These are phyloP conservation scores for Sarcomyxa edulis DNA, from an alignment of 768 basidiomycete species.

Conservation along the genomic window DNA sequence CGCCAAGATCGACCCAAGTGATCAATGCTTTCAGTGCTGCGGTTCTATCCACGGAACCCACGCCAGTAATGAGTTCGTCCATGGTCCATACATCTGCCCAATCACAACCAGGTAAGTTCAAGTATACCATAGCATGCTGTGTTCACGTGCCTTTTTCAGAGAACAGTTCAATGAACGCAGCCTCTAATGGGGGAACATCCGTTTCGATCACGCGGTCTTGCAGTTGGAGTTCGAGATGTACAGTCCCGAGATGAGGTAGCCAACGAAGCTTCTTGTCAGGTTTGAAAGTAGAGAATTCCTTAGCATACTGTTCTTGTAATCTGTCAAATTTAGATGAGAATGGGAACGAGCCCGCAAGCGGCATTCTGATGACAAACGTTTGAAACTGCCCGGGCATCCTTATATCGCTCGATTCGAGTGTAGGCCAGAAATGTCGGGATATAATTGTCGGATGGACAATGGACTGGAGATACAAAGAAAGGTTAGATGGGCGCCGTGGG, in stretches of 20 bases:
- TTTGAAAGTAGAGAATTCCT: slow-evolving; percentile 77
- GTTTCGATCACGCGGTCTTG: slow-evolving; percentile 72
- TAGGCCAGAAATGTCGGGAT: slow-evolving; percentile 94
- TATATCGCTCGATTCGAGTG: slow-evolving; percentile 67
- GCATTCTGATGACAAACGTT: slow-evolving; percentile 33
- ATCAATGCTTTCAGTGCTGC: slow-evolving; percentile 68
- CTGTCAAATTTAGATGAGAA: slow-evolving; percentile 28
- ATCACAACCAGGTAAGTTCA: too few relatives aligned
- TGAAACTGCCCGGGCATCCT: slow-evolving; percentile 84
- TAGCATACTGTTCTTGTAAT: slow-evolving; percentile 70
- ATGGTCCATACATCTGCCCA: slow-evolving; percentile 61
- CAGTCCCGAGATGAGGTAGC: slow-evolving; percentile 85
- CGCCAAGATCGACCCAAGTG: slow-evolving; percentile 81
- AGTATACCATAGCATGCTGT: not conserved
- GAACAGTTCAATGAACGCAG: slow-evolving; percentile 86
- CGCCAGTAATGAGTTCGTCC: slow-evolving; percentile 56
- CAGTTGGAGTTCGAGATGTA: slow-evolving; percentile 75
- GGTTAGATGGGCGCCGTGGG: not conserved
- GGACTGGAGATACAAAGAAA: slow-evolving; percentile 34
- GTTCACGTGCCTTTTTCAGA: slow-evolving; percentile 49
- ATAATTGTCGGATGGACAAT: slow-evolving; percentile 86
- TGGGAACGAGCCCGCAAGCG: not conserved
- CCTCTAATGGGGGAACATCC: slow-evolving; percentile 84
- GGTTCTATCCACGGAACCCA: slow-evolving; percentile 61
- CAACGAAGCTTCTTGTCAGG: slow-evolving; percentile 90